Conservation (phyloP, 1,284 basidiomycete genomes). For the Apiotrichum laibachii region DNA sequence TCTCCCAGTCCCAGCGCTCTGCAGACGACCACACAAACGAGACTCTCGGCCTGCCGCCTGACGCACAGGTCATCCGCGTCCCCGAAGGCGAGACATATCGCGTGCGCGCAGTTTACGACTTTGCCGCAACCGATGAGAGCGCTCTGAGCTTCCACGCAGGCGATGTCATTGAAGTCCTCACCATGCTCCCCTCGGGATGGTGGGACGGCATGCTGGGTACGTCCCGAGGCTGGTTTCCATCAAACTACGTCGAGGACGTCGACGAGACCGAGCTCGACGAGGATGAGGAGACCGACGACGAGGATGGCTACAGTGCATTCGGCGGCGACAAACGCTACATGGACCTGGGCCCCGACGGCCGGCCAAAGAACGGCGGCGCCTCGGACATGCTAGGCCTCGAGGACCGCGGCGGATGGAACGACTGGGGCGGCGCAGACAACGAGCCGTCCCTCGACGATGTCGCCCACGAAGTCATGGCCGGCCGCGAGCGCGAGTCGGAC, state of each 20-base stretch:
- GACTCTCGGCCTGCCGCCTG: conserved; percentile 12
- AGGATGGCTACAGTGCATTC: background rate
- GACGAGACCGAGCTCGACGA: conserved; percentile 78
- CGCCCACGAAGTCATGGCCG: conserved; percentile 39
- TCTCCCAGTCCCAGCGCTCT: background rate
- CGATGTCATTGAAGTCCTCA: conserved; percentile 92
- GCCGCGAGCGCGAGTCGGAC: conserved; percentile 1
- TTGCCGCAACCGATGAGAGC: conserved; percentile 78
- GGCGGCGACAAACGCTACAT: conserved; percentile 10
- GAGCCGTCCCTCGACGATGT: conserved; percentile 34
- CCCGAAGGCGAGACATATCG: conserved; percentile 23
- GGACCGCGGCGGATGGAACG: conserved; percentile 26
- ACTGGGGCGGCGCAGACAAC: conserved; percentile 20
- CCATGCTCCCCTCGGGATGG: conserved; percentile 90
- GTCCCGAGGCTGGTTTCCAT: conserved; percentile 95
- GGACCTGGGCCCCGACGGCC: conserved; percentile 65
- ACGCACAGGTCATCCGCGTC: conserved; percentile 19
- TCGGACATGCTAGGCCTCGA: conserved; percentile 32
- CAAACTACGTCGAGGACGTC: conserved; percentile 84
- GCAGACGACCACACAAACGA: conserved; percentile 12
- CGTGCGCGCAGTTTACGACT: conserved; percentile 90
- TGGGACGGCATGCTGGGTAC: conserved; percentile 93
- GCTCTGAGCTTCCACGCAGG: conserved; percentile 82
- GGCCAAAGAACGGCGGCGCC: conserved; percentile 53
- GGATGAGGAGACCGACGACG: conserved; percentile 3